phyloP scores from a whole-genome alignment of 2,329 filamentous ascomycete species.

The Westerdykella aurantiaca region DNA sequence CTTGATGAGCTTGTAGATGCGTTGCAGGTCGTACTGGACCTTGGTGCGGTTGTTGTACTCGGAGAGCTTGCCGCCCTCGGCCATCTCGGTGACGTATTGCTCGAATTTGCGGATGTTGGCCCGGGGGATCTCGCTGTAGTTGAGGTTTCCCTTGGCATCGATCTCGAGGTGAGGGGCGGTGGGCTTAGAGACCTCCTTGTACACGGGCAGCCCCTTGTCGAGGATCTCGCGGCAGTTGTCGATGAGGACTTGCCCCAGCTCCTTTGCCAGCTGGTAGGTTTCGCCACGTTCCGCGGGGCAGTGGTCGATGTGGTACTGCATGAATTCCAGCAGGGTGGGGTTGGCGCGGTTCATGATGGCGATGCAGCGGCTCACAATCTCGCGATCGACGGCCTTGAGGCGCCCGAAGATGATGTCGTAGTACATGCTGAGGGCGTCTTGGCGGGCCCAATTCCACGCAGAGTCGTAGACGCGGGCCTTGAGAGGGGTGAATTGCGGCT shows the following conservation, averaged over 20 bases:
- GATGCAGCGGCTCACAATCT: slow-evolving; percentile 98
- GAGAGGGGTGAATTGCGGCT: slow-evolving; percentile 85
- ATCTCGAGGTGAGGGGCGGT: slow-evolving; percentile 91
- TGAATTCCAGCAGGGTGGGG: slow-evolving; percentile 90
- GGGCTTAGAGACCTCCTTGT: slow-evolving; percentile 91
- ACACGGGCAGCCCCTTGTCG: slow-evolving; percentile 67
- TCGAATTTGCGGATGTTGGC: slow-evolving; percentile 92
- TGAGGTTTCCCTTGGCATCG: slow-evolving; percentile 84
- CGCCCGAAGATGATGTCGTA: slow-evolving; percentile 98
- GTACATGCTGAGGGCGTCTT: slow-evolving; percentile 97
- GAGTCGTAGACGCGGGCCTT: slow-evolving; percentile 97
- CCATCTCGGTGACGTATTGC: slow-evolving; percentile 98
- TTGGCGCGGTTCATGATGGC: slow-evolving; percentile 99
- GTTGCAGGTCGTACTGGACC: slow-evolving; percentile 90
- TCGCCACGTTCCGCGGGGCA: slow-evolving; percentile 94
- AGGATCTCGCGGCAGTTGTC: slow-evolving; percentile 96
- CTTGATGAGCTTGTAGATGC: slow-evolving; percentile 97
- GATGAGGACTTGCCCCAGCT: slow-evolving; percentile 86
- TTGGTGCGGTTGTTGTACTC: slow-evolving; percentile 98
- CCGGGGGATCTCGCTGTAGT: slow-evolving; percentile 81
- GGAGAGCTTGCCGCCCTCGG: slow-evolving; percentile 94
- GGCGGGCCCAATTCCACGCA: slow-evolving; percentile 98
- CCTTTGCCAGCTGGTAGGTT: slow-evolving; percentile 96
- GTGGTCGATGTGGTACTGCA: slow-evolving; percentile 99
- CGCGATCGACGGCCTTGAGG: slow-evolving; percentile 85